A percentile compares a stretch with the other conserved stretches of the same genome.
Conservation (phyloP, 78 protist species). For the Dictyostelium citrinum region DNA sequence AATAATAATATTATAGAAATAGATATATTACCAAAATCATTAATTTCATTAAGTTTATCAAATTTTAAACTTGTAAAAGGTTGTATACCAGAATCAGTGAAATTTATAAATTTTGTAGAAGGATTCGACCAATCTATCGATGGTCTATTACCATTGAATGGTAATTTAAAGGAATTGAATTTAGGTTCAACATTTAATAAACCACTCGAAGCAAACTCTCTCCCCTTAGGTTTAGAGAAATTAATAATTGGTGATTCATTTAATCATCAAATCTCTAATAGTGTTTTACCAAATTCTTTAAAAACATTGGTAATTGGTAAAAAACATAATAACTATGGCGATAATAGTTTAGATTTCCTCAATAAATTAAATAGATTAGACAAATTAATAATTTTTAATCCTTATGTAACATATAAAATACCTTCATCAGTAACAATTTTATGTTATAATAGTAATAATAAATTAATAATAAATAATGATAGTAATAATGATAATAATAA, state of each 20-base stretch:
- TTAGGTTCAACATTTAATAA: not conserved
- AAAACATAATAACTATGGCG: not conserved
- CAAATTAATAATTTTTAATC: not conserved
- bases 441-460: not conserved
- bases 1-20: not conserved
- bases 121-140: not conserved
- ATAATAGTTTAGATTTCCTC: not conserved
- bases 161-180: not conserved
- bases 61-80: not conserved
- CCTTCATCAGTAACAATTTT: not conserved
- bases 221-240: not conserved
- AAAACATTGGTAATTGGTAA: not conserved
- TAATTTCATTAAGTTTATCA: not conserved
- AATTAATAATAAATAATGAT: not conserved
- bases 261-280: not conserved
- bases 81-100: not conserved
- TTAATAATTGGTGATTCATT: not conserved
- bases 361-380: not conserved
- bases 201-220: not conserved
- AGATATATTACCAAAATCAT: not conserved
- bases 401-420: not conserved
- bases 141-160: not conserved
- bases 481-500: no score
- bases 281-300: not conserved
- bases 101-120: not conserved